phyloP scores from a whole-genome alignment of 2,329 filamentous ascomycete genomes.

The Parafenestella ontariensis region DNA sequence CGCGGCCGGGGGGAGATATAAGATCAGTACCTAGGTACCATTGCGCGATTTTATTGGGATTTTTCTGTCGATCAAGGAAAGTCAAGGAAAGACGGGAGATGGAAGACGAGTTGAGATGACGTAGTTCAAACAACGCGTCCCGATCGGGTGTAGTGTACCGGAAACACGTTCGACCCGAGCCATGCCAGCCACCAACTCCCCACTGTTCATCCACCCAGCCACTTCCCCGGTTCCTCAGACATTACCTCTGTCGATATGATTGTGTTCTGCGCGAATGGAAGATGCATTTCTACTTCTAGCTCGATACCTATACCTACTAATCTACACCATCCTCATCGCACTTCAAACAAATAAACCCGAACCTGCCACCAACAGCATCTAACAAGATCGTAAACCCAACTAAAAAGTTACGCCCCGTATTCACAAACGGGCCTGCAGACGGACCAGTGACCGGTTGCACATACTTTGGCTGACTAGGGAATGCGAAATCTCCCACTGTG shows the following conservation, averaged over 20 bases:
- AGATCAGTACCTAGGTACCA: neutral
- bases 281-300: no score
- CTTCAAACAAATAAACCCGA: constrained; percentile 13
- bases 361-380: constrained; percentile 13
- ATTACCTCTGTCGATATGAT: no score
- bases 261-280: no score
- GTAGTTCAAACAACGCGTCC: neutral
- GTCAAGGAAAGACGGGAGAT: constrained; percentile 6
- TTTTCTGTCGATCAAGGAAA: neutral
- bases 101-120: neutral
- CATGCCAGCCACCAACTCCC: no score
- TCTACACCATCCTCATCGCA: constrained; percentile 11
- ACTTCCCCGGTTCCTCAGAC: no score
- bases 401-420: constrained; percentile 14
- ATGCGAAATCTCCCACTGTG: constrained; percentile 8
- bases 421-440: constrained; percentile 6
- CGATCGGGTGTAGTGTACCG: neutral
- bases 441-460: constrained; percentile 2
- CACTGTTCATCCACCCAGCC: no score
- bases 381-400: constrained; percentile 12
- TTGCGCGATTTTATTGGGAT: neutral
- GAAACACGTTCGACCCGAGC: no score
- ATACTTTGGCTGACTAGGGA: constrained; percentile 8
- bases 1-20: neutral
- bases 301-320: no score